Conservation (phyloP, 176 grass and related monocot species). For the Echinochloa phyllopogon region DNA sequence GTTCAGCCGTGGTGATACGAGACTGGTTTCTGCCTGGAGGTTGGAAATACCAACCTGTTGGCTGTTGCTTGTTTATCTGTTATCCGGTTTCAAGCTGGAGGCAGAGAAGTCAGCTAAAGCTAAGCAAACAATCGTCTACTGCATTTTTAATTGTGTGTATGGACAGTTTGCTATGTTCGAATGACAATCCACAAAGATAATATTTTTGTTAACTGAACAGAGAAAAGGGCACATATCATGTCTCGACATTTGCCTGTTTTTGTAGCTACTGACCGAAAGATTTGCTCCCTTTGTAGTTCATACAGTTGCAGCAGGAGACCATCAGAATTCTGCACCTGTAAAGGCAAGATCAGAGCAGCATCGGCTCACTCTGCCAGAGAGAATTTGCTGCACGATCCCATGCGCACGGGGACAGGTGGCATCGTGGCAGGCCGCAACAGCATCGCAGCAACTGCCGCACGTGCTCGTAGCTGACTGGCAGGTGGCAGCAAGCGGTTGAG, state of each 20-base stretch:
- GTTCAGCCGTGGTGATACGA: not conserved
- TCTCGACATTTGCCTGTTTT: not conserved
- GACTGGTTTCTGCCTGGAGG: not conserved
- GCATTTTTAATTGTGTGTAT: not conserved
- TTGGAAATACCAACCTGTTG: not conserved
- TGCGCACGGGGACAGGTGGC: not conserved
- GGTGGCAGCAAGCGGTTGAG: not conserved
- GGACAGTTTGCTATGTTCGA: not conserved
- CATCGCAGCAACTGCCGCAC: not conserved
- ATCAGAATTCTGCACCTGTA: not conserved
- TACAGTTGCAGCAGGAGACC: not conserved
- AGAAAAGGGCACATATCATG: not conserved
- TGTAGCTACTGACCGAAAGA: not conserved
- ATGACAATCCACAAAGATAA: not conserved
- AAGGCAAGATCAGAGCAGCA: not conserved
- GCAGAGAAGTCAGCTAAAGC: not conserved
- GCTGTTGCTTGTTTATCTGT: not conserved
- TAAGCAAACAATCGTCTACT: not conserved
- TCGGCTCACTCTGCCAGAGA: not conserved
- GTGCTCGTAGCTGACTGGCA: not conserved
- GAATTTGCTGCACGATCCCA: not conserved
- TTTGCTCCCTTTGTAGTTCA: not conserved
- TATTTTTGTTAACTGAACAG: not conserved
- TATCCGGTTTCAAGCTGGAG: not conserved
- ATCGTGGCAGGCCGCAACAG: not conserved